Evolutionary conservation across 2,329 filamentous ascomycete species (phyloP).

Genomic region (Diatrype stigma): DNA sequence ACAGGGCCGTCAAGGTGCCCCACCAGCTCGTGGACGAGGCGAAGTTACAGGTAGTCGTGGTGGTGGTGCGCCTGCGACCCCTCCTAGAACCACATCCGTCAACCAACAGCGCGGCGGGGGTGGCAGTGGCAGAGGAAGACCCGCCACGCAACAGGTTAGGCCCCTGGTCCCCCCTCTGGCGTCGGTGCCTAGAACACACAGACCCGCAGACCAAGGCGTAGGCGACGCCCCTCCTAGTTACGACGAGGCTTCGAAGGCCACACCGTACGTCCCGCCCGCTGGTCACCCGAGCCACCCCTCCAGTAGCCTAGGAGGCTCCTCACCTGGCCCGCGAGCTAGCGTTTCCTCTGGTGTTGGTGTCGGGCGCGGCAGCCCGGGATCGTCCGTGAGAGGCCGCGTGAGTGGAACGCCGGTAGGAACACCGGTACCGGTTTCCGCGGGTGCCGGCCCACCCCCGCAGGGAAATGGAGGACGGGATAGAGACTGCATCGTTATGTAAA

Average conservation of each 20-base stretch:
- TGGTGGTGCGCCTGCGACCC: constrained; percentile 16
- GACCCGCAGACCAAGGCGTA: constrained; percentile 33
- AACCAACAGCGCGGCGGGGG: constrained; percentile 15
- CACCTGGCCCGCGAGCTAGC: constrained; percentile 14
- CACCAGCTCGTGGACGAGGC: constrained; percentile 7
- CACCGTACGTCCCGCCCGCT: constrained; percentile 47
- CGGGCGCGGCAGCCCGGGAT: constrained; percentile 17
- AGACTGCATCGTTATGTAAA: constrained; percentile 27
- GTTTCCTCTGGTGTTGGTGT: constrained; percentile 1
- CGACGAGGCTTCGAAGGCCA: constrained; percentile 50
- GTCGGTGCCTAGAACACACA: constrained; percentile 25
- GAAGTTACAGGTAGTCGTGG: constrained; percentile 15
- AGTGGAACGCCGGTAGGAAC: constrained; percentile 1
- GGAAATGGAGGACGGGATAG: constrained; percentile 18
- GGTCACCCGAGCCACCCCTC: constrained; percentile 47
- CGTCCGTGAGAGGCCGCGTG: constrained; percentile 35
- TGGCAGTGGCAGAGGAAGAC: constrained; percentile 12
- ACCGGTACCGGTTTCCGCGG: constrained; percentile 10
- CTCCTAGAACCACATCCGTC: constrained; percentile 22
- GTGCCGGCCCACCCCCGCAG: constrained; percentile 2
- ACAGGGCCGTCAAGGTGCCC: constrained; percentile 40
- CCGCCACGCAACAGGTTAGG: constrained; percentile 36
- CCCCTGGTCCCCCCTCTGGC: constrained; percentile 41
- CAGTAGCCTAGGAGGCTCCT: constrained; percentile 30
- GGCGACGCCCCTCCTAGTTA: constrained; percentile 56